Conservation (phyloP, 192 early-diverging fungal species). For the Coemansia sp. region DNA sequence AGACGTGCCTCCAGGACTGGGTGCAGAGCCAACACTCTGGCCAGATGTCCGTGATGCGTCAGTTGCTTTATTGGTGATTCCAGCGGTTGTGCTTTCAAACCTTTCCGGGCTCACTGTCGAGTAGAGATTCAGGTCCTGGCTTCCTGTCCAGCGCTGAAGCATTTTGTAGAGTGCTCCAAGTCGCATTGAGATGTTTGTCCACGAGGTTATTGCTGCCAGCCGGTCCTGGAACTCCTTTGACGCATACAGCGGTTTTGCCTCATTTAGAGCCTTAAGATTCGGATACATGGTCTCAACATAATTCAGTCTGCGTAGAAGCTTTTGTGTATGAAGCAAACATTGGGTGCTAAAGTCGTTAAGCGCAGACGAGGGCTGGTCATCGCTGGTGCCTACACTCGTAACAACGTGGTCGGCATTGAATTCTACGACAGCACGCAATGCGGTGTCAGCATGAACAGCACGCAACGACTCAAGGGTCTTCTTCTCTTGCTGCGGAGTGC, state of each 20-base stretch:
- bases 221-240: conserved; percentile 67
- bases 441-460: conserved; percentile 28
- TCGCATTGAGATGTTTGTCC: conserved; percentile 71
- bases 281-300: conserved; percentile 79
- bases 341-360: conserved; percentile 33
- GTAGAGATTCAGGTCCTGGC: conserved; percentile 45
- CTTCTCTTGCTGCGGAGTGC: conserved; percentile 66
- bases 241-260: conserved; percentile 69
- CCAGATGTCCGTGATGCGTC: neutral
- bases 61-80: conserved; percentile 17
- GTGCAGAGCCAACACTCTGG: neutral
- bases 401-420: conserved; percentile 57
- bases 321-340: conserved; percentile 63
- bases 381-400: neutral
- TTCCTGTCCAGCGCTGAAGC: conserved; percentile 82
- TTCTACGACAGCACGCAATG: conserved; percentile 61
- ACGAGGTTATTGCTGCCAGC: conserved; percentile 73
- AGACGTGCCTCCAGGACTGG: neutral
- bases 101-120: conserved; percentile 16
- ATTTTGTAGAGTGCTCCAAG: conserved; percentile 73
- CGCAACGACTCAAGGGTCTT: conserved; percentile 66
- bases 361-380: neutral
- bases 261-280: conserved; percentile 61
- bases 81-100: conserved; percentile 29
- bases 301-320: conserved; percentile 74